These are phyloP conservation scores for Erysimum pusillum DNA, from an alignment of 441 rosid species.

Conservation along the genomic window DNA sequence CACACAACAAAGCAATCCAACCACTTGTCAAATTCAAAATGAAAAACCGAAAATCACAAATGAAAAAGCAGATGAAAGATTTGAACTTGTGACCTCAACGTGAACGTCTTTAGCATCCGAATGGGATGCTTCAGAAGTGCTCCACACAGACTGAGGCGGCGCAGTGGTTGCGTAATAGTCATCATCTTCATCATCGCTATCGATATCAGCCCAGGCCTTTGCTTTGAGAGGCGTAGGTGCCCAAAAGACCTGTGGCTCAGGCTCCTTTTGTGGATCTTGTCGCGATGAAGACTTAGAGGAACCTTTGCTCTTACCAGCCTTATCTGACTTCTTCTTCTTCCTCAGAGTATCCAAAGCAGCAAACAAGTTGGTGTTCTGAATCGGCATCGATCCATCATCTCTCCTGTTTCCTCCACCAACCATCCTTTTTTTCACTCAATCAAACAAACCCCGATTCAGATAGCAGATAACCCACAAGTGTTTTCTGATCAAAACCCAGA, in stretches of 20 bases:
- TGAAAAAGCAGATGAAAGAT: background rate
- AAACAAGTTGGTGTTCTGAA: slow-evolving; percentile 77
- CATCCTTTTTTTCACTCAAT: slow-evolving; percentile 33
- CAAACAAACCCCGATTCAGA: slow-evolving; percentile 22
- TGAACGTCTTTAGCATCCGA: slow-evolving; percentile 50
- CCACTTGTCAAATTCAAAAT: background rate
- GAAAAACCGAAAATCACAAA: background rate
- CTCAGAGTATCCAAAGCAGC: slow-evolving; percentile 77
- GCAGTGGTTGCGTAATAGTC: slow-evolving; percentile 82
- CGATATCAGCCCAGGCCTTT: slow-evolving; percentile 89
- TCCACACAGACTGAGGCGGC: slow-evolving; percentile 63
- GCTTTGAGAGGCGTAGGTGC: slow-evolving; percentile 67
- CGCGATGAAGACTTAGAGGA: slow-evolving; percentile 56
- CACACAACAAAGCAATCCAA: slow-evolving; percentile 6
- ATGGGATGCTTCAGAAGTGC: slow-evolving; percentile 48
- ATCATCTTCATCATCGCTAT: slow-evolving; percentile 75
- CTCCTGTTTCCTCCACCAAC: slow-evolving; percentile 72
- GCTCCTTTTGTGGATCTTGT: slow-evolving; percentile 48
- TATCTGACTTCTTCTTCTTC: slow-evolving; percentile 87
- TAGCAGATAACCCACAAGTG: background rate
- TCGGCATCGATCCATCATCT: slow-evolving; percentile 69
- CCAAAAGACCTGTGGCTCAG: slow-evolving; percentile 73
- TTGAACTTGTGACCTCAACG: slow-evolving; percentile 53
- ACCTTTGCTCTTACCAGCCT: slow-evolving; percentile 55
- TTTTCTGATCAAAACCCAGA: background rate